Evolutionary conservation across 768 basidiomycete genomes (phyloP).

Genomic region (Phlegmacium glaucopus): DNA sequence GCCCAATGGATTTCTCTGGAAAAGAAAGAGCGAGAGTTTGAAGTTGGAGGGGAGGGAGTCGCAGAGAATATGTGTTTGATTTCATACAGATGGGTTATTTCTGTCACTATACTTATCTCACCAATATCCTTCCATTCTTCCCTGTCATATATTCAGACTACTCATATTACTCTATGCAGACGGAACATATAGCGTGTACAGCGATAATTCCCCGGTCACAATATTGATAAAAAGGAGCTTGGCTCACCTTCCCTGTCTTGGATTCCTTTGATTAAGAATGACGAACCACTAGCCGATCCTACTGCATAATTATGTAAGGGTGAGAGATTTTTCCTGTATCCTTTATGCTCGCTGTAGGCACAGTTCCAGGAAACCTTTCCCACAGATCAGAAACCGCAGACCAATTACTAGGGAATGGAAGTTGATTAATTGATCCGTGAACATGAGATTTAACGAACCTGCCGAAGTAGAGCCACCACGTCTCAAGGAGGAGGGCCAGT

Average conservation of each 20-base stretch:
- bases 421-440: background rate
- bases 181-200: too few relatives aligned
- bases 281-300: constrained; percentile 58
- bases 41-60: too few relatives aligned
- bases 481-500: constrained; percentile 19
- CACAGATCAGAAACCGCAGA: constrained; percentile 69
- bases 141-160: too few relatives aligned
- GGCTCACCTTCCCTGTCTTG: too few relatives aligned
- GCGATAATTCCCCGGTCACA: too few relatives aligned
- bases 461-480: constrained; percentile 46
- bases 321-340: constrained; percentile 55
- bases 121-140: too few relatives aligned
- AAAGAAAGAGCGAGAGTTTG: background rate
- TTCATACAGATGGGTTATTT: too few relatives aligned
- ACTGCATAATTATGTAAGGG: constrained; percentile 69
- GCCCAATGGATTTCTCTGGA: constrained; percentile 25
- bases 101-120: too few relatives aligned
- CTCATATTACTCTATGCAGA: too few relatives aligned
- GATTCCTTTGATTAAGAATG: background rate
- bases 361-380: constrained; percentile 49
- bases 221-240: too few relatives aligned
- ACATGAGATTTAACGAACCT: constrained; percentile 45
- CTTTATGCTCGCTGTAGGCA: constrained; percentile 38
- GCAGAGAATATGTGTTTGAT: too few relatives aligned
- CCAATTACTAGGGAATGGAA: background rate